phyloP scores from a whole-genome alignment of 495 filamentous ascomycete species.

The Penicillium simplicissimum region DNA sequence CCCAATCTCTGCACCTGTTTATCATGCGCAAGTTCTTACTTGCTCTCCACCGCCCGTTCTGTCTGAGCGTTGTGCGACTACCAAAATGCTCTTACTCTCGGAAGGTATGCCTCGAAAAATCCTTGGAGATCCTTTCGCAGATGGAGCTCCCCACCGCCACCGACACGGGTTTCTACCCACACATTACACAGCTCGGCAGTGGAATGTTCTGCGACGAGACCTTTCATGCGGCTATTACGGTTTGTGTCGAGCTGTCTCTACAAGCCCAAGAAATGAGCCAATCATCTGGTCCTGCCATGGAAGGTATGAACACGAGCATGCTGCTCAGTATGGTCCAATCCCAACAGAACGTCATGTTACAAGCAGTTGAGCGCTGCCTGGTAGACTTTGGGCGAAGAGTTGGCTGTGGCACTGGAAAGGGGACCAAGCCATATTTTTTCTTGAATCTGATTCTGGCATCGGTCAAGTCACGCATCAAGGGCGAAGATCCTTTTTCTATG shows the following conservation, averaged over 20 bases:
- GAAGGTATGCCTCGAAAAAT: constrained; percentile 53
- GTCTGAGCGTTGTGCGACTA: constrained; percentile 46
- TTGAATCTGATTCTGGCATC: constrained; percentile 35
- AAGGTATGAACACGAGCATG: constrained; percentile 27
- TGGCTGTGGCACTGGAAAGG: constrained; percentile 28
- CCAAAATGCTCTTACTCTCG: constrained; percentile 58
- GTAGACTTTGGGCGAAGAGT: constrained; percentile 37
- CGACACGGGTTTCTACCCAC: constrained; percentile 24
- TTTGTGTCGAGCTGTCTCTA: constrained; percentile 41
- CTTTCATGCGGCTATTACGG: constrained; percentile 40
- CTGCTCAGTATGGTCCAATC: constrained; percentile 41
- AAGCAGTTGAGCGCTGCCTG: constrained; percentile 35
- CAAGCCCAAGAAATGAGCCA: constrained; percentile 34
- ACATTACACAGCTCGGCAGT: constrained; percentile 36
- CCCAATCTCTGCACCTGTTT: constrained; percentile 40
- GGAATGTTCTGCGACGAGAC: constrained; percentile 45
- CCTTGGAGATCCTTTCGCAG: constrained; percentile 50
- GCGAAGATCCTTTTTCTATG: constrained; percentile 33
- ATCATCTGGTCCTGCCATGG: constrained; percentile 14
- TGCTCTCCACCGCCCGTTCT: constrained; percentile 54
- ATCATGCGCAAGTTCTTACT: constrained; percentile 55
- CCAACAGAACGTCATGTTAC: constrained; percentile 40
- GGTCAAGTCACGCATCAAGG: constrained; percentile 40
- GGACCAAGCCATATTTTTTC: constrained; percentile 41
- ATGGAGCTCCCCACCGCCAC: constrained; percentile 35